Percentiles rank a stretch among this genome's conserved stretches.
Conservation (phyloP, 2,329 filamentous ascomycete species). For the Talaromyces piceae region DNA sequence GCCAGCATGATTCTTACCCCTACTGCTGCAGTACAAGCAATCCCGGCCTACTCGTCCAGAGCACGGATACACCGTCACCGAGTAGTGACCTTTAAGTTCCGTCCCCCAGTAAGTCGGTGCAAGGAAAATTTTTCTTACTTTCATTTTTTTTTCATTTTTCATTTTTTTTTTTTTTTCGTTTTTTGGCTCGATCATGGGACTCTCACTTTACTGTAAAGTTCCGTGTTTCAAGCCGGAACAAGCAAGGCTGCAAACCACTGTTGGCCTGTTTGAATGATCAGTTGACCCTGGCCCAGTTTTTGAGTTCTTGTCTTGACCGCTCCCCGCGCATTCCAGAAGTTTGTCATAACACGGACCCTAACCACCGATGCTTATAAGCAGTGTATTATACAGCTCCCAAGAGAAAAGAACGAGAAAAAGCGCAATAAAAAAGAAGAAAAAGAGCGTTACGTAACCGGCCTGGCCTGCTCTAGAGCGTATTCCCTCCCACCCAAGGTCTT, state of each 20-base stretch:
- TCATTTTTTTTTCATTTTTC: no score
- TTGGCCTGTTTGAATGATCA: not conserved
- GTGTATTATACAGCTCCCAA: no score
- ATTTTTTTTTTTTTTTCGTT: no score
- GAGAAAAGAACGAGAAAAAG: no score
- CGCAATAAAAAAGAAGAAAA: no score
- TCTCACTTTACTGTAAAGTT: not conserved
- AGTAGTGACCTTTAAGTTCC: not conserved
- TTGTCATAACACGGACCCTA: not conserved
- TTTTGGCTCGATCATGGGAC: not conserved
- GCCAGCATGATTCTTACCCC: no score
- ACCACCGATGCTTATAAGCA: not conserved
- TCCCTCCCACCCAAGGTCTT: no score
- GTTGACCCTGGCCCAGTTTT: not conserved
- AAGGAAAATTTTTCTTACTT: not conserved
- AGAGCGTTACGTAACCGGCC: not conserved
- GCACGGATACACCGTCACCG: no score
- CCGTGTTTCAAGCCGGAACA: not conserved
- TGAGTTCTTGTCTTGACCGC: no score
- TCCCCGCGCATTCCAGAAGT: not conserved
- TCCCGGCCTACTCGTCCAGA: no score
- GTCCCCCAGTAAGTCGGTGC: not conserved
- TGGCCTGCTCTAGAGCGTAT: not conserved
- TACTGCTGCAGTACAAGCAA: no score
- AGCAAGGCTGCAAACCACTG: no score